Evolutionary conservation across 441 rosid genomes (phyloP), one percentile per base, ranked within the genome.

Genomic region (Adansonia gregorii): DNA sequence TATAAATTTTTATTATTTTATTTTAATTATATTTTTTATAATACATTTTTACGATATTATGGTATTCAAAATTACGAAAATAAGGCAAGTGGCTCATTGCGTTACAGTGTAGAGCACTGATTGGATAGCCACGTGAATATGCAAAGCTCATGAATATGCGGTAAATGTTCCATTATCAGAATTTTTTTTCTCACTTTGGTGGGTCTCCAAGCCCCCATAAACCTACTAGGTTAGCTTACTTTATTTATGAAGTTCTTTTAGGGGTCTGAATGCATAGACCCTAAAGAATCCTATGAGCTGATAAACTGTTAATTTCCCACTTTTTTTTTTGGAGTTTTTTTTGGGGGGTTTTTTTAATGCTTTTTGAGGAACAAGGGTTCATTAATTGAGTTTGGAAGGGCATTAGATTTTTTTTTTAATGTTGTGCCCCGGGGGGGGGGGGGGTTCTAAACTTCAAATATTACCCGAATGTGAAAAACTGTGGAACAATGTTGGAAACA

Each of bases 71-170:
- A 24, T 24, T 24, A 24, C 14, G 4, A 17, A 17, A 67, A 9
- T 15, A 9, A 19, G 15, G 49, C 2, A 2, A 49, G 7, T 20
- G 48, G 45, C 39, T 52, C 14, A 22, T 73, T 73, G 68, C 77
- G 46, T 74, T 31, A 31, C 43, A 76, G 65, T 41, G 65, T 35
- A 75, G 51, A 17, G 74, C 66, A 69, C 60, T 77, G 60, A 55
- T 55, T 54, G 74, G 74, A 4, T 15, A 51, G 76, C 80, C 80
- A 71, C 70, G 76, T 78, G 76, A 78, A 56, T n/a, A 52, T 71
- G 65, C 65, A 71, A 61, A 60, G 77, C 17, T 71, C 64, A 61
- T 69, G 67, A 56, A 43, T 22, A 27, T 43, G 22, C 48, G 54
- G 78, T 76, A 55, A 76, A 54, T 43, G 65, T 5, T 54, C 27